These are phyloP conservation scores for Giardia muris DNA, from an alignment of 208 protist genomes.

Conservation along the genomic window DNA sequence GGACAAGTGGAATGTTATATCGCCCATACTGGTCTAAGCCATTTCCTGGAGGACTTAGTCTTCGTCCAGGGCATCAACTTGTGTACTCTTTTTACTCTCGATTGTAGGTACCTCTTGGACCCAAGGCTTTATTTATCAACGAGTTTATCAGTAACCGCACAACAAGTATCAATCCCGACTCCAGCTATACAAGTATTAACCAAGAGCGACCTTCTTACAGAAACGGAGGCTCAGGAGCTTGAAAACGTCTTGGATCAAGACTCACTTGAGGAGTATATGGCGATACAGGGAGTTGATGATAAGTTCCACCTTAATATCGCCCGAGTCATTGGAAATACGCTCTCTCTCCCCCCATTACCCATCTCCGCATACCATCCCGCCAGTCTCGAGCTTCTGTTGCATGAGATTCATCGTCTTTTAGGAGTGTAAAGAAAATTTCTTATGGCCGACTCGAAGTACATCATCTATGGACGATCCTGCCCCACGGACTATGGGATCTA, in stretches of 20 bases:
- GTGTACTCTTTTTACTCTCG: background rate
- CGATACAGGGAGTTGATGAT: background rate
- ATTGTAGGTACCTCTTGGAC: background rate
- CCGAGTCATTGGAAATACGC: background rate
- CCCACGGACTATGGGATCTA: background rate
- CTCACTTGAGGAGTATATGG: background rate
- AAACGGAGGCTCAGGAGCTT: background rate
- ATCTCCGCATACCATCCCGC: background rate
- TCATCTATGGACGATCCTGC: too few species aligned
- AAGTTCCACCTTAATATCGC: background rate
- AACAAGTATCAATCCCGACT: background rate
- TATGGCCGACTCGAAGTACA: too few species aligned
- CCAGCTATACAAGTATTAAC: background rate
- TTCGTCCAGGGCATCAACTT: background rate
- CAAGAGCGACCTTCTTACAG: background rate
- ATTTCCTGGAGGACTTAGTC: background rate
- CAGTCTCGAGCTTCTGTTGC: background rate
- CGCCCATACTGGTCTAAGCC: background rate
- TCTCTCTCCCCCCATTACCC: background rate
- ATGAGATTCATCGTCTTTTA: background rate
- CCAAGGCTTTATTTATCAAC: background rate
- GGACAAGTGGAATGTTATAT: constrained; percentile 7
- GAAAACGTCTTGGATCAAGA: background rate
- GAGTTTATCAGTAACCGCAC: background rate
- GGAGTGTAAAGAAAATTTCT: too few species aligned